Evolutionary conservation across 139 green algal species (phyloP), one percentile per base, ranked within the genome.

Genomic region (Chlorella ohadii): DNA sequence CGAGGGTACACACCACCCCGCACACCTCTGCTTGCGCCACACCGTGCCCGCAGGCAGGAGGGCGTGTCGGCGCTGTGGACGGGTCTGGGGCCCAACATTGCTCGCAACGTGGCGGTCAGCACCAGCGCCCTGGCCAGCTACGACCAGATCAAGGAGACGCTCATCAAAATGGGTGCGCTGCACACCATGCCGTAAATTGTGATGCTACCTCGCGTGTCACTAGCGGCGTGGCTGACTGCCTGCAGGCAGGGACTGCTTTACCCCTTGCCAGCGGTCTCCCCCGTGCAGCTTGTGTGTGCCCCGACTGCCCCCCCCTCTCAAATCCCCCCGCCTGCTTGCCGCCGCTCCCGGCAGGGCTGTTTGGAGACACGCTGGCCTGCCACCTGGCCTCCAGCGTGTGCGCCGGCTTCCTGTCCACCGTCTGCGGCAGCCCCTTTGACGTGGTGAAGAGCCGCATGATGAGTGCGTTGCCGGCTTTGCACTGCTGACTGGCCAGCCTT

Each of bases 371-470:
- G 38, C 65, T 97, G 4, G 76, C 90, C 23, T 97, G 93, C 27
- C 95, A 98, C 86, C 51, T 98, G 22, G 78, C 77, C 5, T 88
- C 92, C 57, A 94, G 94, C 56, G 88, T 99, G 25, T 97, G 97
- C 36, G 97, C 97, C 1, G 97, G 97, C 65, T 98, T 99, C 84
- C 91, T 98, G 56, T 97, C 97, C 12, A 94, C 98, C 70, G 96
- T 93, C 82, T 89, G 98, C 22, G 97, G 97, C n/a, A 98, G 94
- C 1, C 97, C 97, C 12, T 96, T 98, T 72, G 97, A 99, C 75
- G 97, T 99, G n/a, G 95, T 99, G 59, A 99, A 99, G 92, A 95
- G 87, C 15, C 85, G 97, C 36, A 90, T 99, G 81, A 99, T 99
- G 97, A 95, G 95, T 96, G 78, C 81, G 91, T 80, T 31, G 44